Base-by-base conservation (phyloP, 169 alveolate species). In the Ichthyophthirius multifiliis region DNA sequence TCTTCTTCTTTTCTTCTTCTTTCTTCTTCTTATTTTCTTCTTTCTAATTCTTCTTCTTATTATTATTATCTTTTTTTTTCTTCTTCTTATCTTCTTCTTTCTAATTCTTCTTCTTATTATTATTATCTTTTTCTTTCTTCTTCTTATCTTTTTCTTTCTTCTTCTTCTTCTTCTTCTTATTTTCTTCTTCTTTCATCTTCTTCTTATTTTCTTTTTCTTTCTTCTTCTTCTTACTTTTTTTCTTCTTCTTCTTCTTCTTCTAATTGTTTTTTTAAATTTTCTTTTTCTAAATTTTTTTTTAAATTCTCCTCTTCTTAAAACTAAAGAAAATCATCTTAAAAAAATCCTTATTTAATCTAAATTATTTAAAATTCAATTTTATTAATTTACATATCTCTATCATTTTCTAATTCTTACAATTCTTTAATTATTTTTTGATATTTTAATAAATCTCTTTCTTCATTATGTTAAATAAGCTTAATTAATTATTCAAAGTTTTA, bases 191-290 rank as follows among this genome's bases (percentile, higher is more conserved):
- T 65, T 31, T 32, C n/a, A 32, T 65, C 76, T 34, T 65, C 76
- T 65, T 65, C 76, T 55, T 27, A 30, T 63, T 15, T 63, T 30
- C 43, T 63, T 63, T 63, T 63, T 63, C 10, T 63, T 32, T 63
- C 43, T n/a, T 63, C 43, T 5, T 63, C 43, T 20, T 15, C 35
- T 65, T 65, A 30, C n/a, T 65, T 10, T 32, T 65, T 37, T 13
- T 65, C 20, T 18, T 65, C 47, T 32, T 34, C 76, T 4, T 31
- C 48, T n/a, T n/a, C n/a, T n/a, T n/a, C n/a, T n/a, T n/a, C n/a
- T n/a, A n/a, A n/a, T n/a, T n/a, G n/a, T n/a, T n/a, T n/a, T n/a
- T n/a, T n/a, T n/a, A n/a, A n/a, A n/a, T n/a, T n/a, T n/a, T n/a
- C n/a, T n/a, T n/a, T n/a, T n/a, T n/a, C n/a, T n/a, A n/a, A n/a